A percentile compares a stretch with the other conserved stretches of the same genome.
Conservation (phyloP, 805 yeast species). For the Teunomyces aglyptinius region DNA sequence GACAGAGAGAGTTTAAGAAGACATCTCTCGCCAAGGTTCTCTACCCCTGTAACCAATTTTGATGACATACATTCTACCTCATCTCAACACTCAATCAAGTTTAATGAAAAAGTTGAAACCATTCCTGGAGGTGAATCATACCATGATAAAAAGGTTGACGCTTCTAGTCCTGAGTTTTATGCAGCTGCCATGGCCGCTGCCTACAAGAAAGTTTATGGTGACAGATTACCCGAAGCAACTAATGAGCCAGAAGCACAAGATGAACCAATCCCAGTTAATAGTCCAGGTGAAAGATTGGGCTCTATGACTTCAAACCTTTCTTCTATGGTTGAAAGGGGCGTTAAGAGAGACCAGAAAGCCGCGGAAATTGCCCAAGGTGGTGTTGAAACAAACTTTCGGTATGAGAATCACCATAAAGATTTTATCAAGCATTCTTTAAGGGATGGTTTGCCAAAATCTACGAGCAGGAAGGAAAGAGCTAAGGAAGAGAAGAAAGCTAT, state of each 20-base stretch:
- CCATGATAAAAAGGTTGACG: constrained; percentile 3
- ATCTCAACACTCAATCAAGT: constrained; percentile 30
- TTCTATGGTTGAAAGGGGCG: not conserved
- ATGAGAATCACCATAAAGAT: constrained; percentile 32
- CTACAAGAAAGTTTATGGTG: constrained; percentile 22
- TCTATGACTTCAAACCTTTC: not conserved
- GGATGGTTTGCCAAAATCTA: constrained; percentile 10
- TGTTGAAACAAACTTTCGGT: constrained; percentile 18
- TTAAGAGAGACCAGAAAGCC: not conserved
- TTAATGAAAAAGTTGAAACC: constrained; percentile 37
- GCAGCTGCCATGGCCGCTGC: constrained; percentile 25
- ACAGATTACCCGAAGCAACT: not conserved
- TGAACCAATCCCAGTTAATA: not conserved
- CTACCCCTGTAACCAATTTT: constrained; percentile 8
- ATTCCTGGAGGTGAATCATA: constrained; percentile 23
- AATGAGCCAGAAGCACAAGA: not conserved
- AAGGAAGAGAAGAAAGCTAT: constrained; percentile 19
- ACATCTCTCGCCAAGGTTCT: constrained; percentile 4
- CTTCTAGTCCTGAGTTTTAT: constrained; percentile 14
- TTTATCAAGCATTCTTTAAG: constrained; percentile 33
- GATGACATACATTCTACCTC: constrained; percentile 12
- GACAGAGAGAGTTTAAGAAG: not conserved
- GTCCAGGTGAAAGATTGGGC: not conserved
- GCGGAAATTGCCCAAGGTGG: constrained; percentile 12
- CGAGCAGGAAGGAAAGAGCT: constrained; percentile 22